phyloP scores from a whole-genome alignment of 352 stramenopile genomes.

The Phytophthora gonapodyides region DNA sequence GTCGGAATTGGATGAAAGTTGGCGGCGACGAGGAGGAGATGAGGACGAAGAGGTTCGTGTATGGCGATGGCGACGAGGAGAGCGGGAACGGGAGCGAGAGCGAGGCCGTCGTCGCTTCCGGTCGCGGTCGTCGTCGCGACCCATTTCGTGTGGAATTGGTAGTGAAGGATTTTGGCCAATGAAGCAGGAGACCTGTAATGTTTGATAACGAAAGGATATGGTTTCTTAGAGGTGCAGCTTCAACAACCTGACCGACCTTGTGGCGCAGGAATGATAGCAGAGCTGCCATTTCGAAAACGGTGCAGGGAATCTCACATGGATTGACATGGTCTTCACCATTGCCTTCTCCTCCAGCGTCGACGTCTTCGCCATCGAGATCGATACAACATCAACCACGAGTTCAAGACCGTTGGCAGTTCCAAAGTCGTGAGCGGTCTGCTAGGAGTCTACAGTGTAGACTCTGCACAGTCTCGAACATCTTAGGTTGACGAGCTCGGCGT shows the following conservation, averaged over 20 bases:
- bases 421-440: conserved; percentile 95
- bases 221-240: no score
- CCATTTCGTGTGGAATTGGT: conserved; percentile 12
- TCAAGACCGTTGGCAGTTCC: conserved; percentile 92
- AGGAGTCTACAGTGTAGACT: conserved; percentile 88
- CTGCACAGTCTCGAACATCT: conserved; percentile 96
- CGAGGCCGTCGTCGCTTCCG: conserved; percentile 28
- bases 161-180: conserved; percentile 9
- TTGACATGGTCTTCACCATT: conserved; percentile 97
- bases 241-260: no score
- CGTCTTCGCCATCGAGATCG: conserved; percentile 96
- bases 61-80: conserved; percentile 1
- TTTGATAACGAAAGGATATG: not conserved
- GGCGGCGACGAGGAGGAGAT: conserved; percentile 2
- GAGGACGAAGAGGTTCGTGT: conserved; percentile 1
- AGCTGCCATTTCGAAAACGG: no score
- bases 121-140: conserved; percentile 9
- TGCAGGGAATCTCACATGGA: no score
- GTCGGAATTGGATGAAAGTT: conserved; percentile 12
- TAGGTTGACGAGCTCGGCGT: conserved; percentile 84
- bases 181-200: not conserved
- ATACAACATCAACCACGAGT: conserved; percentile 96
- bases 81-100: conserved; percentile 8
- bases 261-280: no score
- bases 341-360: conserved; percentile 96